Base-by-base conservation (phyloP, 352 stramenopile species). In the Pythium inflatum region DNA sequence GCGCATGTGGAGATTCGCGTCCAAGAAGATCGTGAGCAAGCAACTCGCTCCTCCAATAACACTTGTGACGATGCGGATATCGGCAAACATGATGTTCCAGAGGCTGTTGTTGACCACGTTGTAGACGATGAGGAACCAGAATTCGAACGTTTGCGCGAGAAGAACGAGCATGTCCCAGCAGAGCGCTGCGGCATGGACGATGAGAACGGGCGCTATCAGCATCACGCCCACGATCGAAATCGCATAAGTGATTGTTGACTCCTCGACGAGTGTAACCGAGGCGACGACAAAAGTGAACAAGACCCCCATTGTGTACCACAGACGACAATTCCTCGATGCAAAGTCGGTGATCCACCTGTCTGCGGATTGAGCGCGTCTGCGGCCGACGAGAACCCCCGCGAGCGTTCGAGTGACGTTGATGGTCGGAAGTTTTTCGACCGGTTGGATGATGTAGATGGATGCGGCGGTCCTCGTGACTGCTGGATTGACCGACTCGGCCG, bases 361-460 rank as follows among this genome's bases (percentile, higher is more conserved):
- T 24, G n/a, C 51, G 3, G 14, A 7, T 3, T 25, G 36, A 12
- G 62, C 49, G 7, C 28, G 38, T 18, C 33, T 34, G 9, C 38
- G 62, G 2, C 62, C 62, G 13, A 45, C 40, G 18, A 70, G 5
- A 5, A 56, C 28, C n/a, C 62, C 31, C 16, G 53, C 62, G 30
- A 70, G 5, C n/a, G 62, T 70, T 38, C 41, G 62, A 2, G 62
- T 58, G n/a, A 63, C 20, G 18, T 70, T 43, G 28, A 70, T 33
- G 2, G 34, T 40, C 1, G 62, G 62, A 14, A 70, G 62, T 45
- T 57, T 49, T 11, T 55, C 20, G 16, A 70, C 41, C 0, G 62
- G 62, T 16, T 70, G 62, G 62, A 70, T 70, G 41, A 70, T 58
- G 51, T 63, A 70, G 41, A 64, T 64, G 24, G 57, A 54, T 20